Percentiles rank a stretch among this genome's conserved stretches.
phyloP scores from a whole-genome alignment of 805 yeast species.

The Suhomyces canberraensis region DNA sequence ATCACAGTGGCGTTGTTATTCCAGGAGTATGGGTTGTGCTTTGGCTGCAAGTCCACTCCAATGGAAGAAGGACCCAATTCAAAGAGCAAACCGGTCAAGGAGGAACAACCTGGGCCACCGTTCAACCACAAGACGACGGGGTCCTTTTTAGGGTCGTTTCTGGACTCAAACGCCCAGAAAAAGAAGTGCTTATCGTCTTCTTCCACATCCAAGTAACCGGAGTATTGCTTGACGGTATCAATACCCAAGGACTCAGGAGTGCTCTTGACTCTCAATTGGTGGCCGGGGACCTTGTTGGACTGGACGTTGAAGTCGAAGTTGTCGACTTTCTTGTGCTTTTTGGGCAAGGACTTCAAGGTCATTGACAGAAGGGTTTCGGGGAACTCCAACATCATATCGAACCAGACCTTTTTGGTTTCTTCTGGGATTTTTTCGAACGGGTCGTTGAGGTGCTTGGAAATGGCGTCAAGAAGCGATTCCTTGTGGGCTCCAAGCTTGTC shows the following conservation, averaged over 20 bases:
- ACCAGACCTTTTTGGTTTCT: slow-evolving; percentile 54
- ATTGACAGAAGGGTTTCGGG: slow-evolving; percentile 54
- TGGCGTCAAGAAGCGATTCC: slow-evolving; percentile 40
- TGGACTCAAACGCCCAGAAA: slow-evolving; percentile 90
- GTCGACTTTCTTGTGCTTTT: slow-evolving; percentile 15
- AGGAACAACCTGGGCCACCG: slow-evolving; percentile 97
- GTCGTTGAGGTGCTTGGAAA: slow-evolving; percentile 50
- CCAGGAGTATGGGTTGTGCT: slow-evolving; percentile 84
- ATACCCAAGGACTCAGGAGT: slow-evolving; percentile 70
- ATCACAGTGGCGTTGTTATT: slow-evolving; percentile 86
- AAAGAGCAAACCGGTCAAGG: slow-evolving; percentile 83
- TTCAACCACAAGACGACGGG: slow-evolving; percentile 90
- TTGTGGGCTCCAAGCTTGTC: slow-evolving; percentile 9
- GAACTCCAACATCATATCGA: slow-evolving; percentile 57
- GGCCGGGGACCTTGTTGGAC: slow-evolving; percentile 40
- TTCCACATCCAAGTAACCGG: slow-evolving; percentile 81
- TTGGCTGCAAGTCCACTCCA: slow-evolving; percentile 63
- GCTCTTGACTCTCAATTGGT: slow-evolving; percentile 57
- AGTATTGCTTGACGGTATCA: slow-evolving; percentile 76
- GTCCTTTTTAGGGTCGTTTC: slow-evolving; percentile 81
- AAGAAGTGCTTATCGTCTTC: slow-evolving; percentile 87
- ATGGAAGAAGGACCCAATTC: slow-evolving; percentile 89
- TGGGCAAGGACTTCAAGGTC: slow-evolving; percentile 50
- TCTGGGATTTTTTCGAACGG: slow-evolving; percentile 47
- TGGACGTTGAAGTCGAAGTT: slow-evolving; percentile 39